A percentile compares a stretch with the other conserved stretches of the same genome.
phyloP scores from a whole-genome alignment of 2,329 filamentous ascomycete genomes.

The Colletotrichum cordylinicola region DNA sequence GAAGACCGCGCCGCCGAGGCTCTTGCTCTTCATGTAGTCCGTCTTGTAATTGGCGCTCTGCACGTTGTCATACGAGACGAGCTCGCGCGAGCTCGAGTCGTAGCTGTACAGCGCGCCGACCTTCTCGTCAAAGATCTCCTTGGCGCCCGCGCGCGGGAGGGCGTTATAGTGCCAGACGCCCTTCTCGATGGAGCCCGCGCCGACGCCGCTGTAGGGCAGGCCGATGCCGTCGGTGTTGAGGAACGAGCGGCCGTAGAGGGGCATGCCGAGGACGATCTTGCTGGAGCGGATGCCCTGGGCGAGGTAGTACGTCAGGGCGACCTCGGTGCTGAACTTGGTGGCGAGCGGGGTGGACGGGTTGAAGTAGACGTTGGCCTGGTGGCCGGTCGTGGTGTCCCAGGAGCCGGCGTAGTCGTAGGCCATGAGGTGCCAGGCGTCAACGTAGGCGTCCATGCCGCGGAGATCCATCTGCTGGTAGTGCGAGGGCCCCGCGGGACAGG shows the following conservation, averaged over 20 bases:
- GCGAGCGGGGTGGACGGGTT: constrained; percentile 54
- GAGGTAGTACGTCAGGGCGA: constrained; percentile 69
- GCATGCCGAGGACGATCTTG: constrained; percentile 79
- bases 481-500: constrained; percentile 50
- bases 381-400: constrained; percentile 68
- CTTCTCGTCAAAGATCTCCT: constrained; percentile 60
- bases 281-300: constrained; percentile 58
- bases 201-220: constrained; percentile 65
- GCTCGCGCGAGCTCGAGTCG: constrained; percentile 59
- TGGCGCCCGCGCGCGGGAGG: constrained; percentile 66
- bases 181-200: constrained; percentile 60
- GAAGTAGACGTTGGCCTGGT: constrained; percentile 73
- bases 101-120: constrained; percentile 76
- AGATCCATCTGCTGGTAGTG: constrained; percentile 59
- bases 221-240: constrained; percentile 71
- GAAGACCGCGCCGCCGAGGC: constrained; percentile 80
- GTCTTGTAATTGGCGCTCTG: constrained; percentile 66
- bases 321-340: constrained; percentile 74
- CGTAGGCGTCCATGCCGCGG: constrained; percentile 57
- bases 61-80: constrained; percentile 75
- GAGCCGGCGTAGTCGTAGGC: constrained; percentile 74
- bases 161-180: constrained; percentile 78
- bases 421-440: constrained; percentile 70
- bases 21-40: constrained; percentile 62
- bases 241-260: constrained; percentile 82